Base-by-base conservation (phyloP, 805 yeast species). In the Cyberlindnera americana region DNA sequence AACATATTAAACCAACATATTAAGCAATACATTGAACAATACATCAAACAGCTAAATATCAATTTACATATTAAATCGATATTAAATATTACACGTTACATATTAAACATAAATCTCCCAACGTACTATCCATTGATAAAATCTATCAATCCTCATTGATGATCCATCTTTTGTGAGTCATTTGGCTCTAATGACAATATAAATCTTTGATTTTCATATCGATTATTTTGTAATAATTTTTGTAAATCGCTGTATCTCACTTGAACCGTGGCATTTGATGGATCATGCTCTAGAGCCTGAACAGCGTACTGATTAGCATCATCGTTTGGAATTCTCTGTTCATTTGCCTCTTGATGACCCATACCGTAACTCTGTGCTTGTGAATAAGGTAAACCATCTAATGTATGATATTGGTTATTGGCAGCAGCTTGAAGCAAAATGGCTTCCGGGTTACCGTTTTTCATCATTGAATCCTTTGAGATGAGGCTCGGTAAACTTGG, bases 191-290 rank as follows among this genome's bases (percentile, higher is more conserved):
- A 30, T 10, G 39, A 35, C 16, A 35, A 24, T n/a, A 40, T 34
- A 33, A 29, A 33, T 32, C 49, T 29, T 30, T 41, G 31, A 33
- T 40, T 21, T 28, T 19, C 33, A 27, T n/a, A 27, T 15, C 40
- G 15, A 29, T 40, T 36, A 26, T 35, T 36, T 30, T 36, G 33
- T 21, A 42, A 21, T 29, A 42, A 27, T 12, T 38, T 35, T 31
- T 48, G 43, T 8, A 48, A 29, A 28, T 48, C 49, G 23, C 43
- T 41, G 31, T 28, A 38, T 29, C 40, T 36, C 28, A 25, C 42
- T 22, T 34, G 42, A 12, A 41, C 45, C 2, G 41, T 37, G 5
- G 38, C 32, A 37, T 41, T 30, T n/a, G 32, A 19, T 5, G 34
- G 30, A 15, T 33, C 40, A 4, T 37, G 29, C 2, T 40, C 40